Percentiles rank a stretch among this genome's conserved stretches.
Conservation (phyloP, 768 basidiomycete genomes). For the Tulasnella sp. region DNA sequence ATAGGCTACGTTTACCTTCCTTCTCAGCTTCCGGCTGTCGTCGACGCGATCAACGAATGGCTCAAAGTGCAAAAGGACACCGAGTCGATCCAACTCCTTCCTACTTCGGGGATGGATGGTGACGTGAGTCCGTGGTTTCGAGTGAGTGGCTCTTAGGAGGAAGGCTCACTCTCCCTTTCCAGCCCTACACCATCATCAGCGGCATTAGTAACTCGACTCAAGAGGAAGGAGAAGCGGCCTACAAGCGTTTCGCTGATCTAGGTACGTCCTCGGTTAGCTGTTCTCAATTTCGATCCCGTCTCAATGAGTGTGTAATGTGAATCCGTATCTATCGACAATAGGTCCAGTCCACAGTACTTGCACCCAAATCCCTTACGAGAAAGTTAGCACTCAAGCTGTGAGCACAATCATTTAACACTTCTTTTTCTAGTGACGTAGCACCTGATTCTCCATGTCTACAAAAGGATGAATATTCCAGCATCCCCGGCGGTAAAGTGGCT, state of each 20-base stretch:
- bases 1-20: slow-evolving; percentile 10
- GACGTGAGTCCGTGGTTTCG: neutral
- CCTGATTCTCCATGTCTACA: neutral
- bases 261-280: neutral
- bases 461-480: neutral
- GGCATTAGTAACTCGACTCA: neutral
- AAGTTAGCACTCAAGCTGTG: neutral
- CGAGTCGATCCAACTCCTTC: neutral
- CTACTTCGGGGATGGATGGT: neutral
- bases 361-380: neutral
- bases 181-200: neutral
- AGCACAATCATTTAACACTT: neutral
- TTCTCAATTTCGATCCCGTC: neutral
- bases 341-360: neutral
- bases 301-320: neutral
- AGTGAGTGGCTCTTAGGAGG: too few species aligned
- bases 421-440: neutral
- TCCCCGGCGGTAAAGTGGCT: neutral
- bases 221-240: slow-evolving; percentile 9
- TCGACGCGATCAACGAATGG: neutral
- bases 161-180: neutral
- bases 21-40: slow-evolving; percentile 10
- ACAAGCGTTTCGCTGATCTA: neutral
- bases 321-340: neutral
- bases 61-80: neutral